Base-by-base conservation (phyloP, 768 basidiomycete genomes). In the Lactarius evosmus region DNA sequence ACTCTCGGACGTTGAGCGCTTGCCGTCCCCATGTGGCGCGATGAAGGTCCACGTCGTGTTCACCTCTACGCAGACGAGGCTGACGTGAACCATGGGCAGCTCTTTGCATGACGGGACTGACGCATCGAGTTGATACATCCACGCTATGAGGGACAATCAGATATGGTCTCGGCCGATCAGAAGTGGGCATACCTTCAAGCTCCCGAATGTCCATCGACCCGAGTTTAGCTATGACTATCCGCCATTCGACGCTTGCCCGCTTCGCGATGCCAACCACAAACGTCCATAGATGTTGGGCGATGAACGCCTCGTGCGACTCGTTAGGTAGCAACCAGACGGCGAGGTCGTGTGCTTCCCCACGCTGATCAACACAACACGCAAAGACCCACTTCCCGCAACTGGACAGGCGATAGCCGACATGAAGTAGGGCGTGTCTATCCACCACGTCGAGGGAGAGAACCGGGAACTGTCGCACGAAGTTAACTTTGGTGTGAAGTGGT, bases 241-340 rank as follows among this genome's bases (percentile, higher is more conserved):
- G 81, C 93, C 93, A 95, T 71, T 94, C 91, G 25, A 92, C 77
- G 70, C 85, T 84, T 12, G 86, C 87, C 65, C 78, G 83, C 69
- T 79, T 80, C 12, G 86, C 84, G 69, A 89, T 83, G 38, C 81
- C 78, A 59, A 81, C 71, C 0, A 80, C 82, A 73, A 94, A 91
- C 16, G 80, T 79, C 91, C 91, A 93, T 7, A 94, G 78, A 63
- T 83, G 84, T 55, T 74, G 76, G 3, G 87, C 80, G 4, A 83
- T 73, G 63, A 83, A 83, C 16, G 74, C 74, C 64, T 85, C 83
- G 25, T 80, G 77, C 7, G 72, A 70, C 16, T 78, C 76, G 11
- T 80, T 79, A 49, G 83, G 82, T n/a, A 79, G 80, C 29, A 87
- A 70, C 86, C 88, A 89, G 8, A 88, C 83, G 8, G 82, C 83